These are phyloP conservation scores for Phytopythium helicoides DNA, from an alignment of 352 stramenopile species.

Conservation along the genomic window DNA sequence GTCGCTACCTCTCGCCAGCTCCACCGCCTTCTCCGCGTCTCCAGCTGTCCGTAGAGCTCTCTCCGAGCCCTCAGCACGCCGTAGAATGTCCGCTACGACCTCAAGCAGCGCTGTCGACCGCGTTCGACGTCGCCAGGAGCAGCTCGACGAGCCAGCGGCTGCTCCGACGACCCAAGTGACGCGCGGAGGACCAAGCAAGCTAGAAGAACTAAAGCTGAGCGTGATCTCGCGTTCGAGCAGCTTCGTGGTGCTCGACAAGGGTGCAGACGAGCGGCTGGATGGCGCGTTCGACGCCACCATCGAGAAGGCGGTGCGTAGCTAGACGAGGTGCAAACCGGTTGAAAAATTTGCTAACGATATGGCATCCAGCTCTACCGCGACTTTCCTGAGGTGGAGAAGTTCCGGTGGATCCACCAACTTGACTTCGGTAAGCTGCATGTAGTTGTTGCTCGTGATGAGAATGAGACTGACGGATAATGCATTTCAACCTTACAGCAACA, in stretches of 20 bases:
- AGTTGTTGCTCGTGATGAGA: neutral
- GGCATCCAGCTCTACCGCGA: constrained; percentile 52
- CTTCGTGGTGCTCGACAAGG: constrained; percentile 82
- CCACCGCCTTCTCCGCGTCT: neutral
- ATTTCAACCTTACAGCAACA: constrained; percentile 74
- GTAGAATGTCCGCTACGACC: neutral
- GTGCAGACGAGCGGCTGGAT: constrained; percentile 80
- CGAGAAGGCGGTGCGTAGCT: constrained; percentile 71
- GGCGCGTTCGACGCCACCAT: constrained; percentile 87
- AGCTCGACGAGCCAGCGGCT: constrained; percentile 20
- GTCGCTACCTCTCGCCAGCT: neutral
- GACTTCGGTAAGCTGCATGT: constrained; percentile 63
- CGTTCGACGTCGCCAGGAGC: constrained; percentile 48
- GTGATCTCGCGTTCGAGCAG: constrained; percentile 44
- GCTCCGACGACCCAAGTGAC: constrained; percentile 8
- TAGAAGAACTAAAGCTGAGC: constrained; percentile 54
- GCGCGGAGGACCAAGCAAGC: constrained; percentile 51
- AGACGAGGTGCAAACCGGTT: too few species aligned
- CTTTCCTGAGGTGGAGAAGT: constrained; percentile 74
- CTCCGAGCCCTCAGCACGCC: too few species aligned
- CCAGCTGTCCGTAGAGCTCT: neutral
- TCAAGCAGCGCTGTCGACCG: constrained; percentile 1
- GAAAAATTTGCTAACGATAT: constrained; percentile 1
- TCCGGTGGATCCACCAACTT: constrained; percentile 89
- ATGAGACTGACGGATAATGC: neutral